Percentiles rank a stretch among this genome's conserved stretches.
Conservation (phyloP, 139 green algal genomes). For the Chlamydomonas schloesseri region DNA sequence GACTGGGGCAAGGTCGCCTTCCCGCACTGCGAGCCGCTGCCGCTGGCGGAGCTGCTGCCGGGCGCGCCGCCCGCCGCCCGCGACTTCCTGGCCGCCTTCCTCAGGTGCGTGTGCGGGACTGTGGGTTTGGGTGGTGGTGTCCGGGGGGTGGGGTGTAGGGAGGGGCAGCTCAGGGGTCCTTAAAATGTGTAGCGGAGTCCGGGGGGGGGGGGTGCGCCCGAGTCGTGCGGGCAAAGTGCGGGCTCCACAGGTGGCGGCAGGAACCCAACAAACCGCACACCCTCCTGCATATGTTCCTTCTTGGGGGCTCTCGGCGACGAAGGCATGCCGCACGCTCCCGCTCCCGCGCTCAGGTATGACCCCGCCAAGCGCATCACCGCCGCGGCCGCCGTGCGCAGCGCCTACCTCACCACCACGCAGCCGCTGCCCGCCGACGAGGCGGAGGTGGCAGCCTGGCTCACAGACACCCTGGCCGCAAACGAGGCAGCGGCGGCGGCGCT, state of each 20-base stretch:
- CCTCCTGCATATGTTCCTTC: too few species aligned
- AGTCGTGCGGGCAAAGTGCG: too few species aligned
- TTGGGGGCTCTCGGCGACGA: too few species aligned
- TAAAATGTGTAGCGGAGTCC: too few species aligned
- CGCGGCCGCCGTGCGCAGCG: neutral
- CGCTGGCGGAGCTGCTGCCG: conserved; percentile 31
- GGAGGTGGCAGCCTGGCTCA: conserved; percentile 13
- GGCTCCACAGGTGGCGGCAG: too few species aligned
- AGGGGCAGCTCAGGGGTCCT: too few species aligned
- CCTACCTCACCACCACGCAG: conserved; percentile 12
- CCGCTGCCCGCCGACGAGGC: conserved; percentile 22
- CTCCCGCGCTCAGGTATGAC: conserved; percentile 40
- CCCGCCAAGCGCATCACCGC: conserved; percentile 34
- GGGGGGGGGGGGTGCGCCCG: too few species aligned
- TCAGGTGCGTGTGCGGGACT: conserved; percentile 5
- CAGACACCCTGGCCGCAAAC: neutral
- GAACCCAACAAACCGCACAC: too few species aligned
- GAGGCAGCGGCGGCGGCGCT: neutral
- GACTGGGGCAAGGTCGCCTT: conserved; percentile 52
- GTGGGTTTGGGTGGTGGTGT: too few species aligned
- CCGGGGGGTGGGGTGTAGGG: too few species aligned
- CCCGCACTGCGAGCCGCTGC: conserved; percentile 11
- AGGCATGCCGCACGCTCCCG: too few species aligned
- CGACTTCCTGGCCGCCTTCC: conserved; percentile 27
- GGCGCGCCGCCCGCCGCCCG: neutral